These are phyloP conservation scores for Rhodomyrtus psidioides DNA, from an alignment of 441 rosid genomes.

Conservation along the genomic window DNA sequence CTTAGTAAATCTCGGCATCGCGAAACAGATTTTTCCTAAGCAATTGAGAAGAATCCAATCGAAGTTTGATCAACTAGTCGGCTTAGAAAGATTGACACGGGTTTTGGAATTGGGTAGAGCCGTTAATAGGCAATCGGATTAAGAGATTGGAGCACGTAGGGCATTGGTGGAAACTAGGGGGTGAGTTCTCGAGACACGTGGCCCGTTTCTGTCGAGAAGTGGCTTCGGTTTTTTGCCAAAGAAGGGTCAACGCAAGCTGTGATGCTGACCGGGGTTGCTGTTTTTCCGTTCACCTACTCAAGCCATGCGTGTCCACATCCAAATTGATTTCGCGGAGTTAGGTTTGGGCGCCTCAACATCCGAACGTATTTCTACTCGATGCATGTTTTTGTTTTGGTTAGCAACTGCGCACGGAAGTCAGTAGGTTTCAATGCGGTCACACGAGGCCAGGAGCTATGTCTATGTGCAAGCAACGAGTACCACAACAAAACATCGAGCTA, in stretches of 20 bases:
- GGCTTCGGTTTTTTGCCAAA: background rate
- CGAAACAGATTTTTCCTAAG: background rate
- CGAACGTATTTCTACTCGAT: background rate
- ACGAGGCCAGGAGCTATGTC: no score
- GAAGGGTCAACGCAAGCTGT: background rate
- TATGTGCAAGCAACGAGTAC: no score
- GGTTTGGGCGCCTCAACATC: background rate
- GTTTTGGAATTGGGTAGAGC: background rate
- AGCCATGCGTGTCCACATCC: background rate
- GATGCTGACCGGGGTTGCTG: background rate
- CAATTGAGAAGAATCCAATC: no score
- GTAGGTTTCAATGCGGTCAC: background rate
- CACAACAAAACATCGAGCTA: no score
- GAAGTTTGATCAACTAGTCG: no score
- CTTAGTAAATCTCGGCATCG: background rate
- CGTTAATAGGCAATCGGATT: background rate
- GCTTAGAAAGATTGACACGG: background rate
- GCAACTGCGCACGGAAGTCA: background rate
- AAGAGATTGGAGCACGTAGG: background rate
- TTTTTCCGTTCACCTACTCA: background rate
- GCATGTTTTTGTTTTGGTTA: background rate
- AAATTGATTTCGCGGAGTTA: background rate
- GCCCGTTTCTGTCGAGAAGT: background rate
- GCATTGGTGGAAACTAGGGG: background rate
- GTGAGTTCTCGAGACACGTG: background rate